Evolutionary conservation across 148 eudicot genomes (phyloP).

Genomic region (Fagopyrum tataricum): DNA sequence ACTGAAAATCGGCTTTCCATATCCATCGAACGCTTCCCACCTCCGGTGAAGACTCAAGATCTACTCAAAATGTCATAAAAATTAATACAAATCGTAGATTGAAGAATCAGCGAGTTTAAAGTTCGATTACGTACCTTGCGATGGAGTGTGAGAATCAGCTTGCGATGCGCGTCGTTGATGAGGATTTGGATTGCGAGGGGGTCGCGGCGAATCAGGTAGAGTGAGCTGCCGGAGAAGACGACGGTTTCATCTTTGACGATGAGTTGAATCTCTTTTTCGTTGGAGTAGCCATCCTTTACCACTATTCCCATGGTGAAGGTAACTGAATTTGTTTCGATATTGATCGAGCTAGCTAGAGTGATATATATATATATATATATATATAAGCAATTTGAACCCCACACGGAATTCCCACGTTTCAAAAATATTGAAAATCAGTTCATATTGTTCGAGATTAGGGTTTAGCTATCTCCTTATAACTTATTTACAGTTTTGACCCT

Average conservation of each 20-base stretch:
- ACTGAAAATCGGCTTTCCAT: conserved; percentile 72
- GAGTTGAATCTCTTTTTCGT: not conserved
- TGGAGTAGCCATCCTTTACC: not conserved
- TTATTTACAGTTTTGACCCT: too few species aligned
- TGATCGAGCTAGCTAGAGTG: not conserved
- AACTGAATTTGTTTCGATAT: not conserved
- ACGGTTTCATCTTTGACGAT: not conserved
- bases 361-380: too few species aligned
- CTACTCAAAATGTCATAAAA: conserved; percentile 22
- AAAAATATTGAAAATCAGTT: too few species aligned
- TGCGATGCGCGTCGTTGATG: not conserved
- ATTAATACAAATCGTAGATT: too few species aligned
- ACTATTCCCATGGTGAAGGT: not conserved
- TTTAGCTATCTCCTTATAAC: too few species aligned
- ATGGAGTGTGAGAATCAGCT: not conserved
- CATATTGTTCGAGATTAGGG: too few species aligned
- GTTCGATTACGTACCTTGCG: not conserved
- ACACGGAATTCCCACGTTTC: not conserved
- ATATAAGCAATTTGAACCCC: not conserved
- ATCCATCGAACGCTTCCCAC: conserved; percentile 83
- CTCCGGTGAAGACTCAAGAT: conserved; percentile 73
- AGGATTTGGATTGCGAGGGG: not conserved
- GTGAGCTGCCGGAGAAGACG: not conserved
- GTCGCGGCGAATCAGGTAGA: not conserved
- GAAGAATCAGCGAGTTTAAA: not conserved